Percentiles rank a stretch among this genome's conserved stretches.
phyloP scores from a whole-genome alignment of 208 protist species.

The Trypanosoma congolense region DNA sequence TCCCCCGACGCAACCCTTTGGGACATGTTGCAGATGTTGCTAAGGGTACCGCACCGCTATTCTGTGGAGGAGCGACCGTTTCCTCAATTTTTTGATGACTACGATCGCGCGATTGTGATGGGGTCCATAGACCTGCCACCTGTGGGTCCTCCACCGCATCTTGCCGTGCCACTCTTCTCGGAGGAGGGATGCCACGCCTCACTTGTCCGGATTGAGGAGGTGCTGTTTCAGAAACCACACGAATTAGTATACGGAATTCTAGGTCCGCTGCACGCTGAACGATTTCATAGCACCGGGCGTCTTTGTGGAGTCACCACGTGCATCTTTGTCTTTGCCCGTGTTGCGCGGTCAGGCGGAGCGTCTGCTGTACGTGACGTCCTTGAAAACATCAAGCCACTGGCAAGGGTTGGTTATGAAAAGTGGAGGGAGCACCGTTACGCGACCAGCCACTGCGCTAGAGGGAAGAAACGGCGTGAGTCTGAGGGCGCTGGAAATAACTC shows the following conservation, averaged over 20 bases:
- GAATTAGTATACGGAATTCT: conserved; percentile 66
- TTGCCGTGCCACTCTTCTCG: conserved; percentile 31
- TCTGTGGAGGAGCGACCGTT: conserved; percentile 47
- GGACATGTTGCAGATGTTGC: conserved; percentile 41
- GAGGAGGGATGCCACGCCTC: conserved; percentile 21
- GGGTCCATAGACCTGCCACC: conserved; percentile 28
- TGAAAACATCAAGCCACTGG: conserved; percentile 30
- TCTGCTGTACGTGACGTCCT: conserved; percentile 22
- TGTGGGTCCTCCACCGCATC: conserved; percentile 34
- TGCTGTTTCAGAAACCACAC: conserved; percentile 57
- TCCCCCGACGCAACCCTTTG: conserved; percentile 10
- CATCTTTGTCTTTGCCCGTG: conserved; percentile 64
- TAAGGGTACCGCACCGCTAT: conserved; percentile 39
- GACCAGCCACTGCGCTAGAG: neutral
- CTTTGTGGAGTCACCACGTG: conserved; percentile 73
- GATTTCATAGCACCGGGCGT: conserved; percentile 47
- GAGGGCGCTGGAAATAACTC: neutral
- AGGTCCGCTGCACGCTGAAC: conserved; percentile 55
- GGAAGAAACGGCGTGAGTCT: neutral
- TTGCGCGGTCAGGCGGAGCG: conserved; percentile 26
- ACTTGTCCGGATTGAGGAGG: conserved; percentile 32
- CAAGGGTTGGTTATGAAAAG: conserved; percentile 24
- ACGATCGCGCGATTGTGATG: conserved; percentile 34
- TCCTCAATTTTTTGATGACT: conserved; percentile 32
- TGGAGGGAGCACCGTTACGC: conserved; percentile 26